Evolutionary conservation across 2,329 filamentous ascomycete species (phyloP), one percentile per base, ranked within the genome.

Genomic region (Microsporum canis): DNA sequence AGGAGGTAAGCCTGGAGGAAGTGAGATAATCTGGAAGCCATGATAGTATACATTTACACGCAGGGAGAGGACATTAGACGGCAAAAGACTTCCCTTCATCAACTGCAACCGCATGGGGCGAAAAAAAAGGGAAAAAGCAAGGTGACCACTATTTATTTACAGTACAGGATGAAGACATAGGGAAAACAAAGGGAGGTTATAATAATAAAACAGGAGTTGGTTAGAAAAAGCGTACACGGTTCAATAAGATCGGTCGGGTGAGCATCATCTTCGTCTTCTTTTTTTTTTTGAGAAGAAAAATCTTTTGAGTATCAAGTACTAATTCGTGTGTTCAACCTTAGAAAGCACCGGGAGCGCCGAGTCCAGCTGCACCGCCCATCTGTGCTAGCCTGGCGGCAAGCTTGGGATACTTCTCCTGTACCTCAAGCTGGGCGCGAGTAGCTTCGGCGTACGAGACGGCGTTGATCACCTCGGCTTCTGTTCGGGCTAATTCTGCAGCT

Each of bases 371-470:
- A 33, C 68, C 74, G n/a, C 77, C 74, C 78, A 86, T 85, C 60
- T 80, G 80, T 65, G 85, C 81, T 66, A 92, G 80, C 72, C 88
- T 87, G 63, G 82, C 84, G 12, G 88, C 87, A 59, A 94, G 80
- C 73, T 90, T 84, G 45, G 89, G 89, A 72, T 92, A 92, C 76
- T 89, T 89, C 76, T 91, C 87, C 72, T 90, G 88, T 14, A 94
- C 88, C 77, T 96, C 89, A 64, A 99, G 84, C 76, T 99, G 94
- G 65, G 94, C 97, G 70, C 94, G 84, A 43, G 94, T 97, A 23
- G 94, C 94, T 77, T 99, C 94, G 34, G 94, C 94, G 72, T 99
- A 99, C 23, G 90, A 96, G 17, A 99, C 82, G 5, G 94, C 94
- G 71, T 97, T 97, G 67, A 97, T 85, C 65, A 97, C 91, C 79